Percentiles rank a stretch among this genome's conserved stretches.
Conservation (phyloP, 2,329 filamentous ascomycete species). For the Beauveria caledonica region DNA sequence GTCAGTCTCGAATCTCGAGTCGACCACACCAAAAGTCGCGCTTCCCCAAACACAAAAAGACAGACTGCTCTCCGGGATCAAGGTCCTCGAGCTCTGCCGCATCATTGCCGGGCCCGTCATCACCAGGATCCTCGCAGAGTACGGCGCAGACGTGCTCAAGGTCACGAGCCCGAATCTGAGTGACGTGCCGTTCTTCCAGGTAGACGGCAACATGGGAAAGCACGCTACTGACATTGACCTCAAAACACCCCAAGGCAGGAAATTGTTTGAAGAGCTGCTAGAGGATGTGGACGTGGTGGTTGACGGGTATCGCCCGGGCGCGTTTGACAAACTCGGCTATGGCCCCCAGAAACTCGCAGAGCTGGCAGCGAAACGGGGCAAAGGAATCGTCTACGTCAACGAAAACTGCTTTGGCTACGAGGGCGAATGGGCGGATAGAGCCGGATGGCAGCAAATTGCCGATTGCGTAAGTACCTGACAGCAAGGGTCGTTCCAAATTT, state of each 20-base stretch:
- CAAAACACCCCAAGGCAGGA: conserved; percentile 43
- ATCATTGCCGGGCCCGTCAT: conserved; percentile 71
- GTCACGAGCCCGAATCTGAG: conserved; percentile 60
- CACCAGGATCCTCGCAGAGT: conserved; percentile 62
- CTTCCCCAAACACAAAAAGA: conserved; percentile 21
- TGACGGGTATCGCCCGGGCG: conserved; percentile 62
- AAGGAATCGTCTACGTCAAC: conserved; percentile 58
- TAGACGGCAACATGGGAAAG: conserved; percentile 66
- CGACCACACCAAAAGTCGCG: conserved; percentile 37
- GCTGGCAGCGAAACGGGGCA: conserved; percentile 45
- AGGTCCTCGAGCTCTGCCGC: conserved; percentile 66
- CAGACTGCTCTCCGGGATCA: conserved; percentile 49
- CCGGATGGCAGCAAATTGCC: conserved; percentile 66
- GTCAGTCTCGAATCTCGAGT: conserved; percentile 42
- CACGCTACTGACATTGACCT: conserved; percentile 57
- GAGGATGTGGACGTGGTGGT: conserved; percentile 55
- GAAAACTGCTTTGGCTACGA: conserved; percentile 63
- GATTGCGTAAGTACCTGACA: conserved; percentile 40
- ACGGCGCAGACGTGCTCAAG: conserved; percentile 67
- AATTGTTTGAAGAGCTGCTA: conserved; percentile 50
- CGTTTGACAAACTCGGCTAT: conserved; percentile 56
- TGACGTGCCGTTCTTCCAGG: conserved; percentile 64
- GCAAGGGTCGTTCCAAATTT: too few species aligned
- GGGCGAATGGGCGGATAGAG: conserved; percentile 51
- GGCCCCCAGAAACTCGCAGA: conserved; percentile 45